Percentiles rank a stretch among this genome's conserved stretches.
Evolutionary conservation across 176 grass and related monocot genomes (phyloP).

Genomic region (Cenchrus purpureus): DNA sequence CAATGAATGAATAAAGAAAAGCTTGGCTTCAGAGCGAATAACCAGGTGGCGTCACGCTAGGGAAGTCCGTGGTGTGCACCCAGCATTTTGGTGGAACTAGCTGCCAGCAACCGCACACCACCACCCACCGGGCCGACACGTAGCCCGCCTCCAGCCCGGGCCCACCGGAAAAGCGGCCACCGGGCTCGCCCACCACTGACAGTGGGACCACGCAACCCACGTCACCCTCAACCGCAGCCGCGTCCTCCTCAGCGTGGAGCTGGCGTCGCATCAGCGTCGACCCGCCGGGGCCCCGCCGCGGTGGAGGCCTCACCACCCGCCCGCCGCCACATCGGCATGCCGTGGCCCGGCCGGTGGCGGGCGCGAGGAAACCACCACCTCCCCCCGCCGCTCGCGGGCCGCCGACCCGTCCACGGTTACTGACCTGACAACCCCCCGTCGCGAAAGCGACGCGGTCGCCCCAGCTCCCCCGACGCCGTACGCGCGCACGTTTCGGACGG

Average conservation of each 20-base stretch:
- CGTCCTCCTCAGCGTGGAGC: slow-evolving; percentile 56
- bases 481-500: not conserved
- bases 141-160: slow-evolving; percentile 4
- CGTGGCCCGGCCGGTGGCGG: slow-evolving; percentile 15
- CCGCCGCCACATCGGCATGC: not conserved
- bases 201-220: slow-evolving; percentile 24
- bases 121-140: slow-evolving; percentile 43
- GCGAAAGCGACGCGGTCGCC: not conserved
- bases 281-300: slow-evolving; percentile 9
- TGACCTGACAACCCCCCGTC: not conserved
- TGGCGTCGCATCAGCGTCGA: slow-evolving; percentile 58
- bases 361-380: slow-evolving; percentile 23
- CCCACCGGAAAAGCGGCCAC: not conserved
- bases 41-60: not conserved
- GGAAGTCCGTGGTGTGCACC: not conserved
- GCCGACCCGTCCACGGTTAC: slow-evolving; percentile 32
- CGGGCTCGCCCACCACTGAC: slow-evolving; percentile 9
- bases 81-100: not conserved
- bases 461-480: not conserved
- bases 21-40: not conserved
- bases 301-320: not conserved
- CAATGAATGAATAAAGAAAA: not conserved
- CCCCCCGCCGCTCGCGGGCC: not conserved
- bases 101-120: slow-evolving; percentile 14
- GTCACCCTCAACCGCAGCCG: slow-evolving; percentile 36